A percentile compares a stretch with the other conserved stretches of the same genome.
Conservation (phyloP, 208 protist genomes). For the Trichomonas gallinae region DNA sequence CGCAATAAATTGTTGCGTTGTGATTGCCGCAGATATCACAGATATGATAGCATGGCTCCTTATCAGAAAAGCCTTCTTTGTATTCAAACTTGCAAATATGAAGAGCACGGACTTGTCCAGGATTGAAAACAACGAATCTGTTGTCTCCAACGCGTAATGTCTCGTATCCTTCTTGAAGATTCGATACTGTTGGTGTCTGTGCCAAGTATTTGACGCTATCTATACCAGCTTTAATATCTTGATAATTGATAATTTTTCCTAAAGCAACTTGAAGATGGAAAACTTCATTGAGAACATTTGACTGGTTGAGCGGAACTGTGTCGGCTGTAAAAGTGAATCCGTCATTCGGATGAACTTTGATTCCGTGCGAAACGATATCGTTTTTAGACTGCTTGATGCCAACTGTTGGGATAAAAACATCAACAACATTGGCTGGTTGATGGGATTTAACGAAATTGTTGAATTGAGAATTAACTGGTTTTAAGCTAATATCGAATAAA, state of each 20-base stretch:
- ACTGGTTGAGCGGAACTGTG: not conserved
- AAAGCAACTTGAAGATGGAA: not conserved
- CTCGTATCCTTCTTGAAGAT: not conserved
- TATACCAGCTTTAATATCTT: not conserved
- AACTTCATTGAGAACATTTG: not conserved
- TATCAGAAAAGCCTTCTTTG: not conserved
- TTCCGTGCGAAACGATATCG: not conserved
- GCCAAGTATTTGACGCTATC: not conserved
- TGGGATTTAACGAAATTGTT: not conserved
- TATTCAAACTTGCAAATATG: not conserved
- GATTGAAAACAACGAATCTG: not conserved
- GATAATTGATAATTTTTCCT: not conserved
- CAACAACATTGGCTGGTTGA: not conserved
- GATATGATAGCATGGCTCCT: too few species aligned
- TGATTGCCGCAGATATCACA: not conserved
- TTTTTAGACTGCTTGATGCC: not conserved
- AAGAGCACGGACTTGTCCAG: not conserved
- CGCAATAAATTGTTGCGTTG: not conserved
- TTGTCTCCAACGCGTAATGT: not conserved
- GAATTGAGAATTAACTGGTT: not conserved
- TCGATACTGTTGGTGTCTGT: not conserved
- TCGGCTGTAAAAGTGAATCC: not conserved
- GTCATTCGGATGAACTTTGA: not conserved
- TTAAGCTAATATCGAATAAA: not conserved
- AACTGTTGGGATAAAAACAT: not conserved